Evolutionary conservation across 768 basidiomycete species (phyloP).

Genomic region (Chalciporus piperatus): DNA sequence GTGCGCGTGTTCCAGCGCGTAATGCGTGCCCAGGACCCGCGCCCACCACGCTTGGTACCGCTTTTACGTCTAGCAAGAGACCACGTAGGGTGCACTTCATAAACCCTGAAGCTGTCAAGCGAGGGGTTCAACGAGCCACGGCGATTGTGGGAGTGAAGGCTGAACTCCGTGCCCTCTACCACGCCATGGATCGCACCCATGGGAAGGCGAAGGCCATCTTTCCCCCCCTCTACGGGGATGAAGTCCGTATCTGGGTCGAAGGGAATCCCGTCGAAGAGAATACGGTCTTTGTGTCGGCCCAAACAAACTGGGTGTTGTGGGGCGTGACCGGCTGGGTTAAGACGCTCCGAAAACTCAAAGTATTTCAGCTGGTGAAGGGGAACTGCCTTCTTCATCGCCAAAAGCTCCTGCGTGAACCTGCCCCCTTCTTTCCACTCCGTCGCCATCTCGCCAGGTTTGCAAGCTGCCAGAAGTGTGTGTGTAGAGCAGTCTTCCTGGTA

Average conservation of each 20-base stretch:
- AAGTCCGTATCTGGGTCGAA: conserved; percentile 50
- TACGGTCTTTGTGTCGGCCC: conserved; percentile 46
- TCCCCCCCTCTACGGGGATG: conserved; percentile 42
- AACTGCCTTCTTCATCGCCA: conserved; percentile 42
- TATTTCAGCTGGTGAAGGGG: conserved; percentile 57
- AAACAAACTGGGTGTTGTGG: conserved; percentile 49
- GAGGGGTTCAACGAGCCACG: conserved; percentile 55
- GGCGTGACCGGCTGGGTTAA: conserved; percentile 36
- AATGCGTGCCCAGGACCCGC: conserved; percentile 53
- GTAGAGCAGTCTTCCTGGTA: conserved; percentile 40
- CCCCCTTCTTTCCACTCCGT: conserved; percentile 63
- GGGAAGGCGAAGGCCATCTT: conserved; percentile 45
- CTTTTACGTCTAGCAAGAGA: conserved; percentile 48
- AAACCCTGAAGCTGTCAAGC: conserved; percentile 48
- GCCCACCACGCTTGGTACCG: conserved; percentile 28
- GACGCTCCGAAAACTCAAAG: conserved; percentile 42
- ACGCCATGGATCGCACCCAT: conserved; percentile 64
- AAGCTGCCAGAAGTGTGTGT: conserved; percentile 59
- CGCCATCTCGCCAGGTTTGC: conserved; percentile 52
- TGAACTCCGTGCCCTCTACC: conserved; percentile 60
- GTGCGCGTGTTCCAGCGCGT: conserved; percentile 53
- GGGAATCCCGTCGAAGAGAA: conserved; percentile 55
- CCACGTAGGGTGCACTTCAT: conserved; percentile 57
- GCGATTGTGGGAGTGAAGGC: conserved; percentile 59
- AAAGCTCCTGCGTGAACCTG: conserved; percentile 54